Conservation (phyloP, 306 rosid genomes). For the Herpetospermum pedunculosum region DNA sequence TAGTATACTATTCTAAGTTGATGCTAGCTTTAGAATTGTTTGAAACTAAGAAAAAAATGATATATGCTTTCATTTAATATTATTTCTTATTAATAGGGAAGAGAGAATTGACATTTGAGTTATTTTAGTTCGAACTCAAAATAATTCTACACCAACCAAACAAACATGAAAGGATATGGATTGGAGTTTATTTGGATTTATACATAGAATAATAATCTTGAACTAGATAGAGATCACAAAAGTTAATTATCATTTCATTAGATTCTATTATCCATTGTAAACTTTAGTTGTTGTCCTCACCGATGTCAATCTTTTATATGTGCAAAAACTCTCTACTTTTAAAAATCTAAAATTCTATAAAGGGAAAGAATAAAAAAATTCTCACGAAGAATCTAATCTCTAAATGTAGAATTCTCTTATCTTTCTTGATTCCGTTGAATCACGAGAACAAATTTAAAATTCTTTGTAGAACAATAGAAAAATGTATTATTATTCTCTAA, state of each 20-base stretch:
- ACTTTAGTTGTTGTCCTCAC: background rate
- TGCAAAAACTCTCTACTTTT: background rate
- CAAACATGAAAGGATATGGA: background rate
- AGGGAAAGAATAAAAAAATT: background rate
- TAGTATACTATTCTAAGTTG: too few relatives aligned
- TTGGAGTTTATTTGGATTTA: background rate
- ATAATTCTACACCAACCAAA: background rate
- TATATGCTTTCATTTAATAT: background rate
- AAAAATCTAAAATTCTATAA: background rate
- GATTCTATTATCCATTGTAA: too few relatives aligned
- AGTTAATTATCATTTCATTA: background rate
- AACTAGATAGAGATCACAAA: too few relatives aligned
- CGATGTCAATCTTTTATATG: background rate
- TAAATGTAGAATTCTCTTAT: background rate
- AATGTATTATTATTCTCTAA: background rate
- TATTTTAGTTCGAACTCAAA: background rate
- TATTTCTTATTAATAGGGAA: too few relatives aligned
- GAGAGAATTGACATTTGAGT: background rate
- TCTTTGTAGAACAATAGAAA: background rate
- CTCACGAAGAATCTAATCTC: background rate
- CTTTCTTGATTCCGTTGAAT: background rate
- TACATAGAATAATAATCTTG: too few relatives aligned
- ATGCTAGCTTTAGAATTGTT: too few relatives aligned
- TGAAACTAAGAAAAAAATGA: too few relatives aligned
- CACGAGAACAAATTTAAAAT: background rate